Base-by-base conservation (phyloP, 2,329 filamentous ascomycete species). In the Claviceps maximensis region DNA sequence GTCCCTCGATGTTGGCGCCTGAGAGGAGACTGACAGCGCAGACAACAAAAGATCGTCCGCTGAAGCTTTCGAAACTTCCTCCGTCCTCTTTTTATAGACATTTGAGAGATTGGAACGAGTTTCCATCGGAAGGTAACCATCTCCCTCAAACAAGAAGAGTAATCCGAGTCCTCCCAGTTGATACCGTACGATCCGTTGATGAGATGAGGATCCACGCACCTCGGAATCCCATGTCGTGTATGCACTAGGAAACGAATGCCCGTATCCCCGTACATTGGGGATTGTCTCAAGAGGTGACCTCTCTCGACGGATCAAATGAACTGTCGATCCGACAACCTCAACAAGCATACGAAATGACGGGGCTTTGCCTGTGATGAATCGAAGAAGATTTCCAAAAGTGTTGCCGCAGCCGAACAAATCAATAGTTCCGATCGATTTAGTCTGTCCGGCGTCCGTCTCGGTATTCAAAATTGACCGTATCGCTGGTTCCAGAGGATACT, bases 231-330 rank as follows among this genome's bases (percentile, higher is more conserved):
- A 87, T 0, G 72, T 78, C 0, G 84, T 87, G 59, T 86, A 82
- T 1, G 72, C 71, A 48, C 86, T 80, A 0, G 80, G 80, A 57
- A 88, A 87, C 0, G 78, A 74, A 58, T 87, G 82, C 0, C 83
- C 83, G 58, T 73, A 86, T 0, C 84, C 84, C 17, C 59, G 58
- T 0, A 87, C 66, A n/a, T 71, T 71, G 0, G 66, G 58, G 5
- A 87, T 80, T 0, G 71, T 61, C 57, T 84, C 79, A 0, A 63
- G 75, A 0, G 82, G 80, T 0, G 76, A 74, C 46, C 78, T 80
- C 59, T 84, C 82, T 23, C 77, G 72, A 1, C 83, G 77, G 13
- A 83, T 63, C 49, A 88, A 74, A 65, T 60, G 82, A 1, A 84
- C 72, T 0, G 78, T 79, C n/a, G 70, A 62, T 12, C 72, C 66